phyloP scores from a whole-genome alignment of 1,284 basidiomycete genomes.

The Cryptococcus deneoformans region DNA sequence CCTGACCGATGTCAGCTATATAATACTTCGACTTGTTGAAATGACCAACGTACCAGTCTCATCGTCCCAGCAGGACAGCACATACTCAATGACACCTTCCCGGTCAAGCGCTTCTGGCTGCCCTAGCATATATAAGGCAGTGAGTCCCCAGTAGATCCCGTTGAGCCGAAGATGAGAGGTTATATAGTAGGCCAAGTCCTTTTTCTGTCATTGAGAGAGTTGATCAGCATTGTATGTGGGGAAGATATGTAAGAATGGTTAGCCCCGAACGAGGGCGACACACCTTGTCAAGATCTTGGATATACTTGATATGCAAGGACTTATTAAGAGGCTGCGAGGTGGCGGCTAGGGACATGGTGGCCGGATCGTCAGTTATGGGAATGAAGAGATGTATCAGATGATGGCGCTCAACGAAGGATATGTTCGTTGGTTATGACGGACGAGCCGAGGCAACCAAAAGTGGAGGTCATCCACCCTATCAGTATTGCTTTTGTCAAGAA shows the following conservation, averaged over 20 bases:
- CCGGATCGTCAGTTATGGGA: background rate
- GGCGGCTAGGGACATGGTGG: background rate
- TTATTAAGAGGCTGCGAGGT: slow-evolving; percentile 34
- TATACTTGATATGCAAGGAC: slow-evolving; percentile 66
- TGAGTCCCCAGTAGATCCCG: slow-evolving; percentile 95
- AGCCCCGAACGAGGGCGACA: slow-evolving; percentile 8
- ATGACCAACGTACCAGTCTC: slow-evolving; percentile 62
- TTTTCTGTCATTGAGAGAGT: slow-evolving; percentile 56
- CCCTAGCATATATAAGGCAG: slow-evolving; percentile 77
- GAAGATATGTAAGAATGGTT: background rate
- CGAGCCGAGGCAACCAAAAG: background rate
- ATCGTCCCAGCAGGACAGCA: slow-evolving; percentile 91
- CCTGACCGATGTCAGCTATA: slow-evolving; percentile 55
- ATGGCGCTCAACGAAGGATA: background rate
- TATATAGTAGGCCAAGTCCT: slow-evolving; percentile 86
- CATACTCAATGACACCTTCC: slow-evolving; percentile 83
- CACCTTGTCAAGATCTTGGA: slow-evolving; percentile 68
- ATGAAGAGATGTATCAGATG: background rate
- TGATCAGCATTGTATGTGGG: background rate
- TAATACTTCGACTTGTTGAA: background rate
- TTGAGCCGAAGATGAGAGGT: slow-evolving; percentile 94
- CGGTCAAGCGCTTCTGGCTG: slow-evolving; percentile 71
- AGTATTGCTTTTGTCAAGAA: background rate
- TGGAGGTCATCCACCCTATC: slow-evolving; percentile 6
- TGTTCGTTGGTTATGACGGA: no score